Base-by-base conservation (phyloP, 73 alveolate species). In the Paramecium bursaria region DNA sequence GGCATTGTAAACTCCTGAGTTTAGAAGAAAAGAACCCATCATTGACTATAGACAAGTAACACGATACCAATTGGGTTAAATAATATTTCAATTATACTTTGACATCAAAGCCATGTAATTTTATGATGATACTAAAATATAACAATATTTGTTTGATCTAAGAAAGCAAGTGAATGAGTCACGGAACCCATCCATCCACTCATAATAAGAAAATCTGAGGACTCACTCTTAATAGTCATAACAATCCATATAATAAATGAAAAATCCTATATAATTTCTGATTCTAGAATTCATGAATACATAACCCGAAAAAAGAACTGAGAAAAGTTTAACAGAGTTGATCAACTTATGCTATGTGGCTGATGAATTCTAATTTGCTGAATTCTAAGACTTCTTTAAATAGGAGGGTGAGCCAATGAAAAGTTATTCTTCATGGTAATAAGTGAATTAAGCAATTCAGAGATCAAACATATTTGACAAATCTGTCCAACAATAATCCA, bases 1-100 rank as follows among this genome's bases (percentile, higher is more conserved):
- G n/a, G n/a, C n/a, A n/a, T n/a, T 51, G 11, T 25, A 51, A 51
- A 33, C 74, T 25, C 74, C 74, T 0, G 74, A 51, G 27, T 13
- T 51, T 1, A 51, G 27, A 22, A 51, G 74, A 51, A 51, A 44
- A 51, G 74, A 51, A 51, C 74, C 74, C 3, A 51, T 51, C 27
- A 51, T 25, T 25, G 74, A 51, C 27, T 51, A 26, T 51, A 21
- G 74, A 21, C 46, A 33, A 3, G 26, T 51, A 5, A 51, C 74
- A 51, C 14, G 74, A 10, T 51, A 51, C 6, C 23, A 51, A 11
- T 25, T 51, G 10, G 74, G 74, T 4, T 22, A 26, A 21, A 21
- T 51, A 4, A 11, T 51, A 11, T 22, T 51, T 25, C 13, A 51
- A 19, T 44, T 51, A 9, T 51, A 51, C 27, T 51, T 51, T 21